A percentile compares a stretch with the other conserved stretches of the same genome.
These are phyloP conservation scores for Knoxdaviesia capensis DNA, from an alignment of 2,329 filamentous ascomycete genomes.

Conservation along the genomic window DNA sequence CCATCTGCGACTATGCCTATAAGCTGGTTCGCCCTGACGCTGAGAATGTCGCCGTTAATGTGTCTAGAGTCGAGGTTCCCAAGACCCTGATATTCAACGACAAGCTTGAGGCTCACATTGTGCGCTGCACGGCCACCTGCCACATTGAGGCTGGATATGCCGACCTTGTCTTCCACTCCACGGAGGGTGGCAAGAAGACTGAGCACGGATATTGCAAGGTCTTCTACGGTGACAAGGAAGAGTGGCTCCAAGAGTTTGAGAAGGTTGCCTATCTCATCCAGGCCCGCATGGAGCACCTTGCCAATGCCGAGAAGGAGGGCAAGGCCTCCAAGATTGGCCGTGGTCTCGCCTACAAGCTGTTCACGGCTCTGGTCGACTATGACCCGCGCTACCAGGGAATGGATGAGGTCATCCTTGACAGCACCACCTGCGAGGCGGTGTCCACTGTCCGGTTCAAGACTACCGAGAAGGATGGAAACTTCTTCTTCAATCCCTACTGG, in stretches of 20 bases:
- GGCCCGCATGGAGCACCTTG: constrained; percentile 34
- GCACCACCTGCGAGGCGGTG: constrained; percentile 32
- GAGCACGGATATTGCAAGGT: constrained; percentile 44
- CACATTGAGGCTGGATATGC: constrained; percentile 34
- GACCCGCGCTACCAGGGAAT: constrained; percentile 32
- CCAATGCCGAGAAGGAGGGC: constrained; percentile 40
- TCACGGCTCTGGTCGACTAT: constrained; percentile 35
- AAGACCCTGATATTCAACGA: constrained; percentile 45
- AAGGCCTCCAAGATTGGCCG: constrained; percentile 53
- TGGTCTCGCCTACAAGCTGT: constrained; percentile 59
- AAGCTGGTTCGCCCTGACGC: constrained; percentile 37
- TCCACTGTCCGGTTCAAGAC: constrained; percentile 28
- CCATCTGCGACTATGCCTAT: constrained; percentile 40
- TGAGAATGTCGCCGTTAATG: constrained; percentile 38
- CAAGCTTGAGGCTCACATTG: constrained; percentile 28
- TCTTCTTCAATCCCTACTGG: constrained; percentile 36
- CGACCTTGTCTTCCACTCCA: constrained; percentile 35
- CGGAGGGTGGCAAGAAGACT: constrained; percentile 34
- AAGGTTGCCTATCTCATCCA: constrained; percentile 51
- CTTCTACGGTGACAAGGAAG: constrained; percentile 35
- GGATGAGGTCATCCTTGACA: constrained; percentile 34
- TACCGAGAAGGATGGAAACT: constrained; percentile 24
- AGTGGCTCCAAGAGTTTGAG: constrained; percentile 45
- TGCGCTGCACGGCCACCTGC: constrained; percentile 39
- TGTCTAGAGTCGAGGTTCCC: constrained; percentile 45